Evolutionary conservation across 768 basidiomycete genomes (phyloP).

Genomic region (Baorangia bicolor): DNA sequence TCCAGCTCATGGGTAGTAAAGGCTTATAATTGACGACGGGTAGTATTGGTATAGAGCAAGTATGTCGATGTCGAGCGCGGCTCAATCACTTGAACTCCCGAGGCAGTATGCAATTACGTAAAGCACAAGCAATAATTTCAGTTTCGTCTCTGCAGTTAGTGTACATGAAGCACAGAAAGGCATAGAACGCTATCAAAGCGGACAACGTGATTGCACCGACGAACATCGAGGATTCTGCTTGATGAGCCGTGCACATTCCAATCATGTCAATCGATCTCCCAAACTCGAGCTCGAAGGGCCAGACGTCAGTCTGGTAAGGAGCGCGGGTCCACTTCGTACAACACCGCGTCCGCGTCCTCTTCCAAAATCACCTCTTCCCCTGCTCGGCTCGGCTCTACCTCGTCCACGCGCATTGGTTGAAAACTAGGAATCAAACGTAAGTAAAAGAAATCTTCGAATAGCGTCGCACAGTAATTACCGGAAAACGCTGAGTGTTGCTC

Average conservation of each 20-base stretch:
- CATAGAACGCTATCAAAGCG: neutral
- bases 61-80: neutral
- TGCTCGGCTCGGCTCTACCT: conserved; percentile 19
- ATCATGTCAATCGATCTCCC: conserved; percentile 23
- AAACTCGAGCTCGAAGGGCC: conserved; percentile 14
- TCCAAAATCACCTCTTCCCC: conserved; percentile 20
- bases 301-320: conserved; percentile 18
- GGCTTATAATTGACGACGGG: neutral
- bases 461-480: conserved; percentile 17
- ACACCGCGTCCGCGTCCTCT: conserved; percentile 23
- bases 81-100: neutral
- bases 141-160: neutral
- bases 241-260: neutral
- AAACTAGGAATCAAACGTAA: conserved; percentile 7
- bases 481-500: conserved; percentile 15
- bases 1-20: conserved; percentile 48
- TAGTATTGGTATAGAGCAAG: neutral
- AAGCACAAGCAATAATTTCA: neutral
- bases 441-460: neutral
- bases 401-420: conserved; percentile 20
- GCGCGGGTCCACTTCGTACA: conserved; percentile 15
- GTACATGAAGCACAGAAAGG: neutral
- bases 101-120: conserved; percentile 16
- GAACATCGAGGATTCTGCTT: neutral
- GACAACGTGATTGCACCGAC: neutral